Evolutionary conservation across 768 basidiomycete species (phyloP), one percentile per base, ranked within the genome.

Genomic region (Tricholoma sp.): DNA sequence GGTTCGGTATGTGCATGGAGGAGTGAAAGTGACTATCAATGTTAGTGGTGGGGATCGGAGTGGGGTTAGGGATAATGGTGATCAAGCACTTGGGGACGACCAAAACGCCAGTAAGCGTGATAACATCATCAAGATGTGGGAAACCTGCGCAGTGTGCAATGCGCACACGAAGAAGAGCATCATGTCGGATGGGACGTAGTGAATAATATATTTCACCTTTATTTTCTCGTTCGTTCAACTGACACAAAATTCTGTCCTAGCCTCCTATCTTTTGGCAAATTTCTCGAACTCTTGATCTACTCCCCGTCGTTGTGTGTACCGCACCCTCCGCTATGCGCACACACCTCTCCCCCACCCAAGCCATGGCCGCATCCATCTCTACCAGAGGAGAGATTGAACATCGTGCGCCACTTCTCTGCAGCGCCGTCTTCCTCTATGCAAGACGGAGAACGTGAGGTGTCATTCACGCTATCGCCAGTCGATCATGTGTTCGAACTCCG

Each of bases 401-500:
- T 53, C 18, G 24, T 53, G 11, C 37, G 52, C 4, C 52, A 53
- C 24, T 53, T 53, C 11, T 53, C 37, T 34, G 24, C 13, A 28
- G 28, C 8, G 28, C 10, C 24, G 28, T n/a, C 24, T 34, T 36
- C 34, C 4, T 18, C 52, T 52, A 5, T 49, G 28, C 41, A 41
- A 18, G 41, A 15, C 15, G 41, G 17, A 42, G 41, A 42, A 15
- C 17, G 17, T 20, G 31, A 32, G 9, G 68, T 88, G 2, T 73
- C 80, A 0, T 74, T 88, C 52, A 64, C 77, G 0, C 60, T 83
- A 3, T 74, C 78, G 0, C 57, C 68, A 1, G 67, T 82, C 8
- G 76, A 80, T 9, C 81, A 86, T 59, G 69, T 89, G 6, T 88
- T 80, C 60, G 85, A 90, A 60, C 64, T 88, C 6, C 74, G 76